Conservation (phyloP, 2,329 filamentous ascomycete species). For the Fusarium mexicanum region DNA sequence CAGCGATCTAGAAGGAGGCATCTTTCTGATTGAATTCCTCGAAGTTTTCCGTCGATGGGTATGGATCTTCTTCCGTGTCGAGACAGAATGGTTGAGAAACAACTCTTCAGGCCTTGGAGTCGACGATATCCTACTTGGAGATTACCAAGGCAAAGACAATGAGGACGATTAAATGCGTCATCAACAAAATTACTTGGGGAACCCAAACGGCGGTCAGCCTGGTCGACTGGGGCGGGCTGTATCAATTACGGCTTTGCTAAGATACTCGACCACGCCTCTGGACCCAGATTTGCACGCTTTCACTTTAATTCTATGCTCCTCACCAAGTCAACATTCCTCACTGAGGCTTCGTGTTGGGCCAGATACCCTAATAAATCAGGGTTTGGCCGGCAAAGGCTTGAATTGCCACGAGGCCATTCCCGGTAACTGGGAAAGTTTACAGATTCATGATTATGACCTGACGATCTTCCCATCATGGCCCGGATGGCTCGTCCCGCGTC, state of each 20-base stretch:
- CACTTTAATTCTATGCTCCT: neutral
- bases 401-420: slow-evolving; percentile 31
- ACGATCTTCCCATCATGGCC: slow-evolving; percentile 12
- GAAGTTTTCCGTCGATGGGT: slow-evolving; percentile 92
- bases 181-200: neutral
- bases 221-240: slow-evolving; percentile 27
- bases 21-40: slow-evolving; percentile 86
- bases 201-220: slow-evolving; percentile 14
- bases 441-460: slow-evolving; percentile 14
- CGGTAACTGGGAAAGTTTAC: slow-evolving; percentile 25
- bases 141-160: slow-evolving; percentile 71
- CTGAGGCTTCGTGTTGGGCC: neutral
- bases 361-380: neutral
- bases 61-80: slow-evolving; percentile 96
- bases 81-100: slow-evolving; percentile 86
- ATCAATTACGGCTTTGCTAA: slow-evolving; percentile 31
- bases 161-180: slow-evolving; percentile 48
- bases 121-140: slow-evolving; percentile 80
- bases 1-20: slow-evolving; percentile 85
- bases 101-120: slow-evolving; percentile 60
- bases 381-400: slow-evolving; percentile 17
- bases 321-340: slow-evolving; percentile 6
- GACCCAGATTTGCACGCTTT: slow-evolving; percentile 14
- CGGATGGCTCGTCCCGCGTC: slow-evolving; percentile 20
- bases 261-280: slow-evolving; percentile 10